phyloP scores from a whole-genome alignment of 441 rosid species.

The Gossypium gossypioides region DNA sequence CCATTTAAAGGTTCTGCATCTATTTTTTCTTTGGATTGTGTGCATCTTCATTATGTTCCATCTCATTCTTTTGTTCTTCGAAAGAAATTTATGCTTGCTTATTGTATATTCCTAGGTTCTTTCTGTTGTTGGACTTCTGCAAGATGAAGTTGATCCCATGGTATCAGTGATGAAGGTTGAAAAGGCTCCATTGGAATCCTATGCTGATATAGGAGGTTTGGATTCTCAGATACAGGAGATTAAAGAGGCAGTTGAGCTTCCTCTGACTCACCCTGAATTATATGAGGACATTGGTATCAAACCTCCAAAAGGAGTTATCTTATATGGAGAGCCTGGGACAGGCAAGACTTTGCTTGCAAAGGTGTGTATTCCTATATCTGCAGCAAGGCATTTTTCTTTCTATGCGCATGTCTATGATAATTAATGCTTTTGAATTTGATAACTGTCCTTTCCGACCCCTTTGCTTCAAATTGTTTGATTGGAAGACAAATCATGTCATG shows the following conservation, averaged over 20 bases:
- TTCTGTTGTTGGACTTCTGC: constrained; percentile 90
- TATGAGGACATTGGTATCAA: constrained; percentile 95
- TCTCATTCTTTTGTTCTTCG: background rate
- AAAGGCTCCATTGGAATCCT: constrained; percentile 94
- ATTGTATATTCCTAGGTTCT: constrained; percentile 41
- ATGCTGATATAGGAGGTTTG: constrained; percentile 93
- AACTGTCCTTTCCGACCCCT: background rate
- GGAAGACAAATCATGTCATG: background rate
- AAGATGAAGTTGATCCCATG: constrained; percentile 98
- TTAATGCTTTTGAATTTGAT: background rate
- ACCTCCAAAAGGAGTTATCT: constrained; percentile 93
- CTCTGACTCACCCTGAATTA: constrained; percentile 89
- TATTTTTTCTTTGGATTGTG: background rate
- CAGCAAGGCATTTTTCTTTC: background rate
- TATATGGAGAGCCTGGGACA: constrained; percentile 96
- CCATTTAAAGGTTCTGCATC: background rate
- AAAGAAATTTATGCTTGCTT: background rate
- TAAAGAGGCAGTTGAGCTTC: constrained; percentile 31
- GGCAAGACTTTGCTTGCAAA: constrained; percentile 94
- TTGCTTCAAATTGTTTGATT: background rate
- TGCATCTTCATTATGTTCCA: background rate
- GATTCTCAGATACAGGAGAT: constrained; percentile 99
- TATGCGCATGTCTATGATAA: background rate
- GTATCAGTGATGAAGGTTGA: constrained; percentile 99
- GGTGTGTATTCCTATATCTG: constrained; percentile 30